A percentile compares a stretch with the other conserved stretches of the same genome.
Conservation (phyloP, 1,284 basidiomycete species). For the Ustilago trichophora region DNA sequence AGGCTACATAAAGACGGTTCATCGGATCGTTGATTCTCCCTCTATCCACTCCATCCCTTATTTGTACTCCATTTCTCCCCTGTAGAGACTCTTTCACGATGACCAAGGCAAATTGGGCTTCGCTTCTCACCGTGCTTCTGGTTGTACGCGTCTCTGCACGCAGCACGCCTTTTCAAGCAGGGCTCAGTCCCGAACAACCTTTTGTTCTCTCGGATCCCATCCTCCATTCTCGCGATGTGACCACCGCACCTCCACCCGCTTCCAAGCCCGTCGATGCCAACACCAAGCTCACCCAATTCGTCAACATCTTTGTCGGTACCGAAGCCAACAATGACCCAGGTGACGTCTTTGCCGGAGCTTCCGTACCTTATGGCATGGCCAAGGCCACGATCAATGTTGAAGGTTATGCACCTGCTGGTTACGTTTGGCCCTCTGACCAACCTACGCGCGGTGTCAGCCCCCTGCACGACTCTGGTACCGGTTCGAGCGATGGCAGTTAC, state of each 20-base stretch:
- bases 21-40: too few species aligned
- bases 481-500: constrained; percentile 52
- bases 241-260: background rate
- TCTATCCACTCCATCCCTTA: too few species aligned
- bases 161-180: background rate
- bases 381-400: constrained; percentile 57
- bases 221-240: constrained; percentile 1
- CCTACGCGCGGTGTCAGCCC: constrained; percentile 52
- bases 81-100: background rate
- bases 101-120: background rate
- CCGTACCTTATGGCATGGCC: constrained; percentile 58
- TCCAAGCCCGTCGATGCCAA: background rate
- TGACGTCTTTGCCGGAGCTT: constrained; percentile 53
- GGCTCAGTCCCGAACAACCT: constrained; percentile 11
- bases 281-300: constrained; percentile 26
- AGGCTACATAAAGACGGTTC: too few species aligned
- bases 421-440: constrained; percentile 39
- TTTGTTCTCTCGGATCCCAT: constrained; percentile 1
- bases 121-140: constrained; percentile 3
- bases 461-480: constrained; percentile 59
- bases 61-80: too few species aligned
- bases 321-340: constrained; percentile 42
- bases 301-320: constrained; percentile 44
- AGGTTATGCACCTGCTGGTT: constrained; percentile 55
- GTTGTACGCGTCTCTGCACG: background rate